A percentile compares a stretch with the other conserved stretches of the same genome.
These are phyloP conservation scores for Rhizopogon vesiculosus DNA, from an alignment of 768 basidiomycete genomes.

Conservation along the genomic window DNA sequence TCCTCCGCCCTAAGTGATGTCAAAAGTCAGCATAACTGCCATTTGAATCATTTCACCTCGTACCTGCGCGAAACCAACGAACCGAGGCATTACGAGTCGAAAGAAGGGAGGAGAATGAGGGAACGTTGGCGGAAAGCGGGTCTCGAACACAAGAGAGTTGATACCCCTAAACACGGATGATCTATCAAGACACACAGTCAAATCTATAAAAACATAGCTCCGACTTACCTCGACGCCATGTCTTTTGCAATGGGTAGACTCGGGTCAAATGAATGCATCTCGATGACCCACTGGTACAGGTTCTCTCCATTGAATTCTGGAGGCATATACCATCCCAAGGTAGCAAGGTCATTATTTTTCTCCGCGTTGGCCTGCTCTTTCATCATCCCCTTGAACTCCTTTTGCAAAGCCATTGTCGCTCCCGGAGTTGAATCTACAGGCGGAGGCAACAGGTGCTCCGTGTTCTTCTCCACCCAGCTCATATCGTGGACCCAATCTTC, in stretches of 20 bases:
- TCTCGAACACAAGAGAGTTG: constrained; percentile 67
- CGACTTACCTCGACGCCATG: constrained; percentile 41
- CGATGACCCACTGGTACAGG: constrained; percentile 69
- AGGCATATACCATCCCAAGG: constrained; percentile 68
- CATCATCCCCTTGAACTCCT: constrained; percentile 58
- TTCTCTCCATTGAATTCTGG: constrained; percentile 63
- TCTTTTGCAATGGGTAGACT: constrained; percentile 58
- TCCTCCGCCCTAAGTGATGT: constrained; percentile 45
- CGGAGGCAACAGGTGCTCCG: constrained; percentile 52
- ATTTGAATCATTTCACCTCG: neutral
- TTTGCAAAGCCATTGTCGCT: constrained; percentile 54
- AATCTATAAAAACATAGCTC: neutral
- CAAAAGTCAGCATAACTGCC: neutral
- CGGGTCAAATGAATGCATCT: constrained; percentile 66
- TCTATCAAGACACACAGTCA: neutral
- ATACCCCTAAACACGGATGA: constrained; percentile 34
- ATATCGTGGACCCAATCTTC: constrained; percentile 51
- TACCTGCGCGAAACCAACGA: constrained; percentile 58
- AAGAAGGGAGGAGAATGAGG: constrained; percentile 74
- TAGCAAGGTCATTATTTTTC: constrained; percentile 35
- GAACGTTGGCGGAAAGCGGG: constrained; percentile 61
- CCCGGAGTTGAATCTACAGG: constrained; percentile 50
- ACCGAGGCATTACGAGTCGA: constrained; percentile 68
- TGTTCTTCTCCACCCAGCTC: constrained; percentile 39
- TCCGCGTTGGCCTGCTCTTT: constrained; percentile 49